phyloP scores from a whole-genome alignment of 2,329 filamentous ascomycete species.

The Clonostachys rhizophaga region DNA sequence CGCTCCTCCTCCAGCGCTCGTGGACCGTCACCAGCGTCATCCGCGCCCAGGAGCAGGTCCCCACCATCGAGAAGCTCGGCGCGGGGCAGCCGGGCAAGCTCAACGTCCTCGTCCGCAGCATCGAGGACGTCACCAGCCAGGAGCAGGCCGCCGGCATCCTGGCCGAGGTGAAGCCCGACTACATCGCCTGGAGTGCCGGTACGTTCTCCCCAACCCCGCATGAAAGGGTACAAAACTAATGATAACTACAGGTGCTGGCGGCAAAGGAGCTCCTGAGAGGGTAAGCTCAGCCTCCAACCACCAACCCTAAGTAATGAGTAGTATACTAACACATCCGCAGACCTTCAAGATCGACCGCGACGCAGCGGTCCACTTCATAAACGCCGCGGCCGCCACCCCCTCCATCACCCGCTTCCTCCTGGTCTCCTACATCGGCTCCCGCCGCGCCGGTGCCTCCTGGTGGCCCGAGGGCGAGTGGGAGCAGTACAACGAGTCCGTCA shows the following conservation, averaged over 20 bases:
- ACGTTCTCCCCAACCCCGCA: slow-evolving; percentile 9
- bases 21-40: slow-evolving; percentile 79
- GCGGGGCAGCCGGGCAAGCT: slow-evolving; percentile 57
- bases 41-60: slow-evolving; percentile 64
- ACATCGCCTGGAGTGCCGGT: slow-evolving; percentile 67
- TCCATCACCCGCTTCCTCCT: slow-evolving; percentile 58
- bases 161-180: slow-evolving; percentile 56
- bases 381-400: slow-evolving; percentile 49
- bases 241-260: slow-evolving; percentile 42
- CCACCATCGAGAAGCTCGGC: slow-evolving; percentile 58
- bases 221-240: slow-evolving; percentile 4
- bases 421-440: slow-evolving; percentile 55
- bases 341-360: slow-evolving; percentile 59
- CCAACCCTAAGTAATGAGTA: not conserved
- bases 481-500: slow-evolving; percentile 33
- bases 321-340: slow-evolving; percentile 13
- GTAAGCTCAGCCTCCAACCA: slow-evolving; percentile 15
- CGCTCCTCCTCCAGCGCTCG: slow-evolving; percentile 66
- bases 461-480: slow-evolving; percentile 47
- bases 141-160: slow-evolving; percentile 59
- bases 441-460: slow-evolving; percentile 47
- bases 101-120: slow-evolving; percentile 63
- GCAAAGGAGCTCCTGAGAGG: slow-evolving; percentile 49
- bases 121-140: slow-evolving; percentile 65
- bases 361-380: slow-evolving; percentile 58